phyloP scores from a whole-genome alignment of 1,139 yeast species.

The Pichia sp. region DNA sequence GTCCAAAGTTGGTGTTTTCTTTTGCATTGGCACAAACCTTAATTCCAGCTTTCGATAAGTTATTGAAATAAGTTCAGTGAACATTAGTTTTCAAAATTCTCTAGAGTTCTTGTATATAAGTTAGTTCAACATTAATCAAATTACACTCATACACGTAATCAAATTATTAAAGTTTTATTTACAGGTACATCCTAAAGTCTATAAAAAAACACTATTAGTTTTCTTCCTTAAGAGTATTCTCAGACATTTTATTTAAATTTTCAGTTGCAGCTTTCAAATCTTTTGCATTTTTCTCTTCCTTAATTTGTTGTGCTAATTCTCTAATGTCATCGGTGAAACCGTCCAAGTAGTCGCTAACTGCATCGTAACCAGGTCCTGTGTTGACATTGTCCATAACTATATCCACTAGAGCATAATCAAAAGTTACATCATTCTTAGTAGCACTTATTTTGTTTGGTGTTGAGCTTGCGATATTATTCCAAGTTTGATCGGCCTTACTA shows the following conservation, averaged over 20 bases:
- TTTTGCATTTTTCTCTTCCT: constrained; percentile 24
- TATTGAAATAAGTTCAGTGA: constrained; percentile 14
- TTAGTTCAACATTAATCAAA: too few relatives aligned
- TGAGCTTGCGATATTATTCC: constrained; percentile 14
- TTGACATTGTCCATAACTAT: constrained; percentile 24
- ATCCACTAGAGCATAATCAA: constrained; percentile 33
- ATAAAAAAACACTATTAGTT: background rate
- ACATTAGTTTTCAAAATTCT: background rate
- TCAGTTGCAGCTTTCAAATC: constrained; percentile 19
- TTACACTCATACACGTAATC: too few relatives aligned
- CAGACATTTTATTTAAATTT: constrained; percentile 17
- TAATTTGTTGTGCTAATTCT: constrained; percentile 24
- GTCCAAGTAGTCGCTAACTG: constrained; percentile 33
- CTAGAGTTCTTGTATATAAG: too few relatives aligned
- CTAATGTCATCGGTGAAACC: constrained; percentile 23
- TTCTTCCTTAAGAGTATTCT: constrained; percentile 1
- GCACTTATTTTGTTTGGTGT: constrained; percentile 19
- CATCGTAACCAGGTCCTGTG: constrained; percentile 31
- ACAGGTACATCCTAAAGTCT: background rate
- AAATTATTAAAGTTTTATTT: too few relatives aligned
- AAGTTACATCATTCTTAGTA: constrained; percentile 20
- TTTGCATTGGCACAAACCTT: constrained; percentile 94
- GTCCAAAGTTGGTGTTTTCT: constrained; percentile 94
- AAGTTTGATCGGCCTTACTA: constrained; percentile 17
- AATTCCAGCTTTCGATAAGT: constrained; percentile 87